These are phyloP conservation scores for Anastatica hierochuntica DNA, from an alignment of 345 rosid species.

Conservation along the genomic window DNA sequence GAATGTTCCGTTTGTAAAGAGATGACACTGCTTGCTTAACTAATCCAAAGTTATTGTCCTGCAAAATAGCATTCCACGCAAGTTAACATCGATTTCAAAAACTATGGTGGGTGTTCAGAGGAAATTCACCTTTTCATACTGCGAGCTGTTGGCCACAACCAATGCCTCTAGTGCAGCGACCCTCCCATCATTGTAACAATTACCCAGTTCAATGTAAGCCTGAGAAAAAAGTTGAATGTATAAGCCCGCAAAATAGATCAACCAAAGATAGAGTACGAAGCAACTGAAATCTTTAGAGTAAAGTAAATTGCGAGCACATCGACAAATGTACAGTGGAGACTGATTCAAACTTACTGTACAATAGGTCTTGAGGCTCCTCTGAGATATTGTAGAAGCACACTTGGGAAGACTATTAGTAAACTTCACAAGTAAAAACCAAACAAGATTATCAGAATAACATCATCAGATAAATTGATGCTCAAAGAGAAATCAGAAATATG, in stretches of 20 bases:
- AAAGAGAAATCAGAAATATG: background rate
- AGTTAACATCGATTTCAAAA: background rate
- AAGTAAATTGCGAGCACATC: background rate
- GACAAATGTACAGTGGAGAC: background rate
- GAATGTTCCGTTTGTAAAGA: constrained; percentile 87
- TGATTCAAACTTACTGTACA: constrained; percentile 17
- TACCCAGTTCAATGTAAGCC: constrained; percentile 68
- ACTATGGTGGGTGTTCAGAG: constrained; percentile 1
- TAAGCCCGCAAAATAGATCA: constrained; percentile 1
- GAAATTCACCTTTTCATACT: constrained; percentile 57
- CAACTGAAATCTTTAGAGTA: too few species aligned
- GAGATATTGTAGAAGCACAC: constrained; percentile 73
- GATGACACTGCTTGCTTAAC: constrained; percentile 92
- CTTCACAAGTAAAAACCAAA: constrained; percentile 34
- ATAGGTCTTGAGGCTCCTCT: constrained; percentile 63
- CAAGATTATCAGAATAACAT: constrained; percentile 10
- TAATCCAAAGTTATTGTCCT: constrained; percentile 93
- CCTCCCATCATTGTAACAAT: constrained; percentile 53
- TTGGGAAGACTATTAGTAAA: constrained; percentile 67
- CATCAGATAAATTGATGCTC: constrained; percentile 1
- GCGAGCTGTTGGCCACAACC: constrained; percentile 42
- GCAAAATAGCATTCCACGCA: constrained; percentile 22
- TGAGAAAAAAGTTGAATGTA: constrained; percentile 27
- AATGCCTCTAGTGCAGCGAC: constrained; percentile 45
- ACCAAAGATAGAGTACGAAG: background rate